Conservation (phyloP, 2,329 filamentous ascomycete genomes). For the Alternaria sp. region DNA sequence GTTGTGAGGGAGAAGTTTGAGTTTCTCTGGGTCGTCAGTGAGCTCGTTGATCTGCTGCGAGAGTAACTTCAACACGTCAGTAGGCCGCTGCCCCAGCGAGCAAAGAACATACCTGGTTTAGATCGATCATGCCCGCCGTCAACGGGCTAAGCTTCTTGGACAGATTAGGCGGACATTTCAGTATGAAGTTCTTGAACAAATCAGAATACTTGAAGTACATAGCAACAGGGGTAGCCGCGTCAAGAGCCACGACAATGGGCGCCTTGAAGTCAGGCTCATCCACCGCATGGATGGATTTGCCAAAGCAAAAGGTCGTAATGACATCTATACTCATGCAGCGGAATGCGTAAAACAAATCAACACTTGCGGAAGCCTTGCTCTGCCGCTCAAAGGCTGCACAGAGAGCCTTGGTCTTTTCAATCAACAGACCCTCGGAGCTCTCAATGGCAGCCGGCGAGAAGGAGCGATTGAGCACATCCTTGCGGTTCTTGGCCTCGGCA, state of each 20-base stretch:
- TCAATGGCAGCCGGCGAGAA: slow-evolving; percentile 52
- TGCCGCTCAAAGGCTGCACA: slow-evolving; percentile 38
- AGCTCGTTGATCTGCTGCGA: slow-evolving; percentile 41
- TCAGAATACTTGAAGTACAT: slow-evolving; percentile 52
- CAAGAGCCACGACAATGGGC: slow-evolving; percentile 53
- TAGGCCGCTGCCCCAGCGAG: neutral
- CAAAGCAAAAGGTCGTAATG: slow-evolving; percentile 51
- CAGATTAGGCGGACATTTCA: slow-evolving; percentile 47
- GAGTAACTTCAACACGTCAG: slow-evolving; percentile 30
- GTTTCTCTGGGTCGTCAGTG: slow-evolving; percentile 35
- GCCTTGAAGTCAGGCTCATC: slow-evolving; percentile 50
- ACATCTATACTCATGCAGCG: slow-evolving; percentile 31
- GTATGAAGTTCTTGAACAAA: slow-evolving; percentile 45
- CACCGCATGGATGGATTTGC: slow-evolving; percentile 48
- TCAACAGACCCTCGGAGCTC: slow-evolving; percentile 46
- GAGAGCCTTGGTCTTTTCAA: slow-evolving; percentile 45
- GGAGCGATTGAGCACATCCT: slow-evolving; percentile 51
- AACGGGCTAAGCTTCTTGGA: slow-evolving; percentile 46
- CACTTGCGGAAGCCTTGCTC: slow-evolving; percentile 21
- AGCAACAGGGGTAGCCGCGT: slow-evolving; percentile 44
- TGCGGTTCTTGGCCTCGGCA: slow-evolving; percentile 49
- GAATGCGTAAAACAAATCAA: slow-evolving; percentile 36
- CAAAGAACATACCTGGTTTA: slow-evolving; percentile 36
- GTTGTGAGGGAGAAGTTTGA: slow-evolving; percentile 43
- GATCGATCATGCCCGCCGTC: slow-evolving; percentile 48